phyloP scores from a whole-genome alignment of 2,329 filamentous ascomycete genomes.

The Fusarium burgessii region DNA sequence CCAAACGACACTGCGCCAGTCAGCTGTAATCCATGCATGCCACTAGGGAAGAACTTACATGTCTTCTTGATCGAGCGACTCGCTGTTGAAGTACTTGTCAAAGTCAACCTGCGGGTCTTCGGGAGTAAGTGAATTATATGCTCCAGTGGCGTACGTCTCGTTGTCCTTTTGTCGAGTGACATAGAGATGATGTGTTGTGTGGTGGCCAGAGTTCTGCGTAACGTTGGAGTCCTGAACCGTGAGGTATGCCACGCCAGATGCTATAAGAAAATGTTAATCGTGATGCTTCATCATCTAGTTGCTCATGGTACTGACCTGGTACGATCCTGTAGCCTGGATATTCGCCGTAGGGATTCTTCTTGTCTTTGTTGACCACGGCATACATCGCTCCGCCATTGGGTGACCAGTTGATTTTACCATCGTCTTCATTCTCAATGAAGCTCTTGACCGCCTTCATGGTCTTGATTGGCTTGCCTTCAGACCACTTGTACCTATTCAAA shows the following conservation, averaged over 20 bases:
- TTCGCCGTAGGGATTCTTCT: constrained; percentile 3
- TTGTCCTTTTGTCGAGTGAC: background rate
- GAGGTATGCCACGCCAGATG: constrained; percentile 3
- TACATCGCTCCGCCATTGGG: constrained; percentile 1
- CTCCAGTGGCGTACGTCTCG: background rate
- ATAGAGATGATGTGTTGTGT: constrained; percentile 10
- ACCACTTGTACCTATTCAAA: constrained; percentile 1
- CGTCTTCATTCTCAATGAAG: constrained; percentile 7
- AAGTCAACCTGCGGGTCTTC: constrained; percentile 9
- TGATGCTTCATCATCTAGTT: rapidly evolving
- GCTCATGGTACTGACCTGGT: background rate
- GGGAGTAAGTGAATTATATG: background rate
- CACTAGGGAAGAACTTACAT: background rate
- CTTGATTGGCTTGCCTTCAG: background rate
- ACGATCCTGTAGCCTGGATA: constrained; percentile 3
- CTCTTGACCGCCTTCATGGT: constrained; percentile 8
- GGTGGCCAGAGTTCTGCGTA: background rate
- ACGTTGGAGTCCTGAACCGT: background rate
- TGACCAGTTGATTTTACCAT: constrained; percentile 4
- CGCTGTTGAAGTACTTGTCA: constrained; percentile 8
- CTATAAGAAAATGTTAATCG: background rate
- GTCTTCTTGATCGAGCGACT: background rate
- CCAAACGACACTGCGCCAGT: background rate
- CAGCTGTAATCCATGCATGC: background rate
- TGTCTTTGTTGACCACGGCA: background rate